Conservation (phyloP, 2,329 filamentous ascomycete species). For the Dichotomopilus funicola region DNA sequence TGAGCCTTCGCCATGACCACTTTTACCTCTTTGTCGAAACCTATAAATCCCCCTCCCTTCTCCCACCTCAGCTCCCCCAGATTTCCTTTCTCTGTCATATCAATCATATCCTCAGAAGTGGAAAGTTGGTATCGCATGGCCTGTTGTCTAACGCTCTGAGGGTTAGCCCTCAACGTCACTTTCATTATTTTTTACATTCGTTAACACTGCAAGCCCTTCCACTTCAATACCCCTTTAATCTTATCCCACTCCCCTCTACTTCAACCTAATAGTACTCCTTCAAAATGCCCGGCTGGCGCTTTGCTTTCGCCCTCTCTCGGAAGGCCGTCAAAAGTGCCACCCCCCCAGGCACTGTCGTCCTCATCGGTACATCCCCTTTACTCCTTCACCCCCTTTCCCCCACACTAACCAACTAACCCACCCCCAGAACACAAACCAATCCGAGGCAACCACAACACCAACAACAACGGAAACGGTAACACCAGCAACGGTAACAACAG, state of each 20-base stretch:
- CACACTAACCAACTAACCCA: not conserved
- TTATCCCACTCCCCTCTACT: not conserved
- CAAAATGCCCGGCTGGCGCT: constrained; percentile 23
- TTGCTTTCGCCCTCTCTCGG: constrained; percentile 19
- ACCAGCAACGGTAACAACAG: constrained; percentile 8
- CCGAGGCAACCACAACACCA: not conserved
- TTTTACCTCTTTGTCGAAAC: too few relatives aligned
- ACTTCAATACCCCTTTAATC: not conserved
- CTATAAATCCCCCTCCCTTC: too few relatives aligned
- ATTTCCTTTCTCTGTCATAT: too few relatives aligned
- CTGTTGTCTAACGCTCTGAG: too few relatives aligned
- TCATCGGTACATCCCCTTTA: constrained; percentile 14
- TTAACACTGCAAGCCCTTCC: too few relatives aligned
- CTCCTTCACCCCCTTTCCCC: not conserved
- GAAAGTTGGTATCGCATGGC: too few relatives aligned
- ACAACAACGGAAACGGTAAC: not conserved
- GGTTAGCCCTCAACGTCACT: too few relatives aligned
- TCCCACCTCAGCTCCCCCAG: too few relatives aligned
- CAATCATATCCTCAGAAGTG: too few relatives aligned
- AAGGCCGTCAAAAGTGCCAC: constrained; percentile 20
- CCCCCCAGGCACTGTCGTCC: constrained; percentile 20
- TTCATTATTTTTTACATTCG: too few relatives aligned
- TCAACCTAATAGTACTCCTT: not conserved
- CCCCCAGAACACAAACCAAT: not conserved
- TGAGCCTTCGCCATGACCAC: too few relatives aligned